These are phyloP conservation scores for Diaporthe longicolla DNA, from an alignment of 2,329 filamentous ascomycete species.

Conservation along the genomic window DNA sequence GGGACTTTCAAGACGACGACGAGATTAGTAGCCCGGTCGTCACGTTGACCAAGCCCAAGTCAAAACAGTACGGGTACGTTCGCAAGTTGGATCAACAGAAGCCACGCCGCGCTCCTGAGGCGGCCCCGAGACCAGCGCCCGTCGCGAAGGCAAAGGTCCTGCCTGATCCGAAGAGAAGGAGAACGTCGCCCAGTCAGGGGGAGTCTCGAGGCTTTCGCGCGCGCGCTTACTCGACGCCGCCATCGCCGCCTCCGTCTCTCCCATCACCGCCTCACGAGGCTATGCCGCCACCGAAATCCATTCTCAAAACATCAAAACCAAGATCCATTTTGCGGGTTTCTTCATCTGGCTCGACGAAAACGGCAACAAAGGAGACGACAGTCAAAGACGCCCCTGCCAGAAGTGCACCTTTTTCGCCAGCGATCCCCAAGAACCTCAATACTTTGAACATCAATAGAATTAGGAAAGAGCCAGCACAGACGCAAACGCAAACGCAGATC, in stretches of 20 bases:
- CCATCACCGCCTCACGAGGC: constrained; percentile 39
- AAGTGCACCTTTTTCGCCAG: constrained; percentile 29
- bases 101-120: constrained; percentile 31
- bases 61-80: constrained; percentile 37
- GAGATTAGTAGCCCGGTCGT: constrained; percentile 41
- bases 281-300: constrained; percentile 40
- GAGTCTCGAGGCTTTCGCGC: constrained; percentile 23
- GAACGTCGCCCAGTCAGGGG: constrained; percentile 32
- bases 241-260: constrained; percentile 41
- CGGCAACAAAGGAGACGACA: constrained; percentile 23
- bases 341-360: constrained; percentile 34
- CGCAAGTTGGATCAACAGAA: constrained; percentile 29
- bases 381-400: constrained; percentile 26
- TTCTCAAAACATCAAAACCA: constrained; percentile 37
- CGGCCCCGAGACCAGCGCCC: constrained; percentile 1
- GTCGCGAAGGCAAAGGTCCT: constrained; percentile 25
- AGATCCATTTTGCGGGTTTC: constrained; percentile 31
- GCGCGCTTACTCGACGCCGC: constrained; percentile 42
- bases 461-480: constrained; percentile 39
- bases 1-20: constrained; percentile 43
- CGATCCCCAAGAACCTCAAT: constrained; percentile 39
- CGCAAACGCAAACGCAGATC: constrained; percentile 43
- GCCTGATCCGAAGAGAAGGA: constrained; percentile 39
- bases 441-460: constrained; percentile 31
- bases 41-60: constrained; percentile 39